A percentile compares a stretch with the other conserved stretches of the same genome.
Conservation (phyloP, 2,329 filamentous ascomycete genomes). For the Eurotiales sp. region DNA sequence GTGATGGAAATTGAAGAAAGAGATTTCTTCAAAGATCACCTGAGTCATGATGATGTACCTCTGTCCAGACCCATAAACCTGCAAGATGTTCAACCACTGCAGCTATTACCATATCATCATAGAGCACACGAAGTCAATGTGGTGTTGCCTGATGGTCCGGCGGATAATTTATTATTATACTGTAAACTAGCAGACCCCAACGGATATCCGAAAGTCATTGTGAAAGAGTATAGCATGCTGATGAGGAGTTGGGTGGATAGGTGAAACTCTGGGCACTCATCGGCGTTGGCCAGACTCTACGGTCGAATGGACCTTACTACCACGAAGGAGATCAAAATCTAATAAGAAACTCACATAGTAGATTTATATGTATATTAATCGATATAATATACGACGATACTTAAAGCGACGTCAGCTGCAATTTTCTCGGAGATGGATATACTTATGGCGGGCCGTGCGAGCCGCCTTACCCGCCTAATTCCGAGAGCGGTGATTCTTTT, state of each 20-base stretch:
- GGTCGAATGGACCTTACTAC: neutral
- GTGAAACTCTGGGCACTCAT: too few species aligned
- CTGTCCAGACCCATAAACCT: neutral
- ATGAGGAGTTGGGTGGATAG: neutral
- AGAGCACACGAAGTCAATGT: neutral
- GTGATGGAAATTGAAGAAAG: constrained; percentile 6
- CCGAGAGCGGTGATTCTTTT: too few species aligned
- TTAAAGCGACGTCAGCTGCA: neutral
- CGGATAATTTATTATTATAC: neutral
- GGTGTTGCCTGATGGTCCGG: neutral
- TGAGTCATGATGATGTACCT: neutral
- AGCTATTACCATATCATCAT: neutral
- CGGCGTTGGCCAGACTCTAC: too few species aligned
- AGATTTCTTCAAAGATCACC: neutral
- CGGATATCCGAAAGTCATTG: neutral
- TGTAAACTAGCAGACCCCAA: neutral
- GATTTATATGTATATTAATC: too few species aligned
- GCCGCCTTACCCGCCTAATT: neutral
- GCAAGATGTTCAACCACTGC: neutral
- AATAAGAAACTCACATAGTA: too few species aligned
- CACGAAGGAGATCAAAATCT: too few species aligned
- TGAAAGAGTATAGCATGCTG: constrained; percentile 1
- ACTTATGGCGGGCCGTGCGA: constrained; percentile 4
- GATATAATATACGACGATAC: too few species aligned
- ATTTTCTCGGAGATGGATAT: too few species aligned